Evolutionary conservation across 2,329 filamentous ascomycete genomes (phyloP).

Genomic region (Aspergillus aculeatinus): DNA sequence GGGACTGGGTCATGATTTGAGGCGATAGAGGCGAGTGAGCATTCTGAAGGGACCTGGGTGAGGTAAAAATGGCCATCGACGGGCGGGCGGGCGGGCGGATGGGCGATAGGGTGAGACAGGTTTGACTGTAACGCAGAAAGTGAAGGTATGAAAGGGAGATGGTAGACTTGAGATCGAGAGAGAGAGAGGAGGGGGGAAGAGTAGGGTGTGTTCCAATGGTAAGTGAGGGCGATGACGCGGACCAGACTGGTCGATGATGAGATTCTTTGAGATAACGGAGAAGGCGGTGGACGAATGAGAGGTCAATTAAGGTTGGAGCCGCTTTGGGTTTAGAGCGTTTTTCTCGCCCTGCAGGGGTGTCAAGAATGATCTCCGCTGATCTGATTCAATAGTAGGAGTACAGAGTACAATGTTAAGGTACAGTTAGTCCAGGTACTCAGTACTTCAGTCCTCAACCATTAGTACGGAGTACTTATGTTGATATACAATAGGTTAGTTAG

Average conservation of each 20-base stretch:
- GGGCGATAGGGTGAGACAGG: neutral
- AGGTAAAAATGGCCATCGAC: constrained; percentile 47
- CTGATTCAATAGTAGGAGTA: too few relatives aligned
- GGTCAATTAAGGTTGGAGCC: constrained; percentile 2
- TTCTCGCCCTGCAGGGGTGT: neutral
- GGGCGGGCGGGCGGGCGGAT: neutral
- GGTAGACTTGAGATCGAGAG: neutral
- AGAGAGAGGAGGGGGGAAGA: neutral
- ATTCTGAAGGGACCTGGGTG: constrained; percentile 50
- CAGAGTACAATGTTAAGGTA: too few relatives aligned
- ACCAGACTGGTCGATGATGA: neutral
- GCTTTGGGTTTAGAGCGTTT: neutral
- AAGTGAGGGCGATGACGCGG: neutral
- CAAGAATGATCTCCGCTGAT: too few relatives aligned
- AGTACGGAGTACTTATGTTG: too few relatives aligned
- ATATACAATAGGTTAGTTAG: too few relatives aligned
- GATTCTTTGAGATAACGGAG: constrained; percentile 2
- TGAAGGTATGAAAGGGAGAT: neutral
- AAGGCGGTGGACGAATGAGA: constrained; percentile 7
- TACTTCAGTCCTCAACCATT: neutral
- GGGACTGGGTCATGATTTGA: constrained; percentile 24
- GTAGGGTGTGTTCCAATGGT: neutral
- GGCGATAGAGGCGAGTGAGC: constrained; percentile 33
- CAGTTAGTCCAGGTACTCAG: too few relatives aligned
- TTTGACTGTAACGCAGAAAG: neutral